Percentiles rank a stretch among this genome's conserved stretches.
Evolutionary conservation across 192 early-diverging fungal species (phyloP).

Genomic region (Gigaspora rosea): DNA sequence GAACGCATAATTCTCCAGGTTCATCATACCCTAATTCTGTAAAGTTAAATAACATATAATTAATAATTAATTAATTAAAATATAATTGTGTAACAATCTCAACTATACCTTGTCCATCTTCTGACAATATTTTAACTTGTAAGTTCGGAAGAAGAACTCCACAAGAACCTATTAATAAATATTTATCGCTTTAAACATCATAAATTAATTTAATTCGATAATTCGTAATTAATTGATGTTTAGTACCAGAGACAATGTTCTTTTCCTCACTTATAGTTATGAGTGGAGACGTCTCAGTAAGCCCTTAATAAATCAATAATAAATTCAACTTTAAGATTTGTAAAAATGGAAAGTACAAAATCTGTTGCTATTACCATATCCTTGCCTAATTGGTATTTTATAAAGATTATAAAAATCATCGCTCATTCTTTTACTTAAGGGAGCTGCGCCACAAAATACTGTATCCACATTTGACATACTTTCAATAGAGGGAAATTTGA

Average conservation of each 20-base stretch:
- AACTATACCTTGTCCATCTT: slow-evolving; percentile 54
- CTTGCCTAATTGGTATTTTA: slow-evolving; percentile 50
- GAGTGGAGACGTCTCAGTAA: slow-evolving; percentile 67
- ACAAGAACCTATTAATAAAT: slow-evolving; percentile 53
- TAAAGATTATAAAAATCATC: slow-evolving; percentile 42
- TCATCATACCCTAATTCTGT: slow-evolving; percentile 54
- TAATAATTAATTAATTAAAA: no score
- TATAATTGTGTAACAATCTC: no score
- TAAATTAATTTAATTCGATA: no score
- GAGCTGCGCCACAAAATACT: slow-evolving; percentile 71
- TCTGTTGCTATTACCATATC: slow-evolving; percentile 56
- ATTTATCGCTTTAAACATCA: no score
- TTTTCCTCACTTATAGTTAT: slow-evolving; percentile 40
- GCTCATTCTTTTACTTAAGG: slow-evolving; percentile 45
- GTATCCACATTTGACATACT: slow-evolving; percentile 55
- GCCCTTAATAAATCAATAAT: background rate
- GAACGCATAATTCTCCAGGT: slow-evolving; percentile 82
- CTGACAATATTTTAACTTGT: slow-evolving; percentile 75
- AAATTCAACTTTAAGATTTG: slow-evolving; percentile 19
- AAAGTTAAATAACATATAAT: no score
- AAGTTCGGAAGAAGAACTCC: slow-evolving; percentile 74
- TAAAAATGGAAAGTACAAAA: background rate
- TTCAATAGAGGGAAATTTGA: slow-evolving; percentile 62
- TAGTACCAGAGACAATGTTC: slow-evolving; percentile 39
- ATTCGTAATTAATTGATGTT: no score